Percentiles rank a stretch among this genome's conserved stretches.
These are phyloP conservation scores for Ramaria sp. DNA, from an alignment of 768 basidiomycete genomes.

Conservation along the genomic window DNA sequence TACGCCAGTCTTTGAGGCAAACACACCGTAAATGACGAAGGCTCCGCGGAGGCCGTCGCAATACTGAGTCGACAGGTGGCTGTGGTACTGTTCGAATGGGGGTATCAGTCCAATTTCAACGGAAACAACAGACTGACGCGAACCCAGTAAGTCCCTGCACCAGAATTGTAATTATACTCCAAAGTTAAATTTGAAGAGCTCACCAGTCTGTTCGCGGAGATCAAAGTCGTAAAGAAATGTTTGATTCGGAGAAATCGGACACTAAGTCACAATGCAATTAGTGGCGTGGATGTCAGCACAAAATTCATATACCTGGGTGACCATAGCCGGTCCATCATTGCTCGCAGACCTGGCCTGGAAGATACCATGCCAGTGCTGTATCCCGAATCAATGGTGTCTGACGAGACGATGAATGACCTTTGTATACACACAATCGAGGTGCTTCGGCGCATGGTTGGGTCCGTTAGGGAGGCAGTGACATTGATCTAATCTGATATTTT, in stretches of 20 bases:
- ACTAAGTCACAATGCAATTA: constrained; percentile 14
- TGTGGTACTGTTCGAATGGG: constrained; percentile 23
- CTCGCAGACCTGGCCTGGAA: constrained; percentile 30
- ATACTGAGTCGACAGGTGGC: constrained; percentile 38
- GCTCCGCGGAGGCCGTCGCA: constrained; percentile 43
- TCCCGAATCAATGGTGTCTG: neutral
- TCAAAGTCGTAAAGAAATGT: constrained; percentile 31
- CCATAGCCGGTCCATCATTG: constrained; percentile 32
- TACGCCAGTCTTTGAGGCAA: neutral
- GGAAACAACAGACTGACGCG: neutral
- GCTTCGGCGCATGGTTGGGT: constrained; percentile 23
- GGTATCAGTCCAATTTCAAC: neutral
- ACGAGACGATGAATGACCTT: neutral
- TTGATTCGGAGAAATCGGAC: constrained; percentile 28
- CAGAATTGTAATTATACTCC: neutral
- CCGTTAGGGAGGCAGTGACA: constrained; percentile 23
- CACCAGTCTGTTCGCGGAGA: constrained; percentile 24
- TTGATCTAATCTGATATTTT: constrained; percentile 24
- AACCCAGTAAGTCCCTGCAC: neutral
- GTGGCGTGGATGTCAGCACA: constrained; percentile 14
- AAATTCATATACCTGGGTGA: constrained; percentile 17
- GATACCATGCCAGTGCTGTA: constrained; percentile 34
- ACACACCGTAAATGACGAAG: constrained; percentile 23
- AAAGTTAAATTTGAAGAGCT: neutral
- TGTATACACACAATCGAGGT: constrained; percentile 28